Percentiles rank a stretch among this genome's conserved stretches.
Conservation (phyloP, 768 basidiomycete species). For the Tylopilus subfusipes region DNA sequence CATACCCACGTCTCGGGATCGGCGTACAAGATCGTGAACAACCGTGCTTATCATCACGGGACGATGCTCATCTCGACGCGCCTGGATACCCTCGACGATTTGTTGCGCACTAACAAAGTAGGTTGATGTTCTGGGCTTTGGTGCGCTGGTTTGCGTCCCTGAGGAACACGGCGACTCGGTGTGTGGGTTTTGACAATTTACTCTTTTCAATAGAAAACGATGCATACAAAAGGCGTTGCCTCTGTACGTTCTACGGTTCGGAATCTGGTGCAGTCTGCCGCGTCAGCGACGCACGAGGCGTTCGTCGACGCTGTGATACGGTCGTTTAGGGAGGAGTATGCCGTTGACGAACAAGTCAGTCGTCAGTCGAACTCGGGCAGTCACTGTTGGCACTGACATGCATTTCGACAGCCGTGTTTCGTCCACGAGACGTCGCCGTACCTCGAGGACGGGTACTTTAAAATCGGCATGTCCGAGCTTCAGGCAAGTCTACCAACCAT, state of each 20-base stretch:
- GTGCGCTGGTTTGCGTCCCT: not conserved
- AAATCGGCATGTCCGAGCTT: conserved; percentile 68
- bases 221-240: conserved; percentile 81
- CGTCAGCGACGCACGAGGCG: conserved; percentile 54
- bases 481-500: conserved; percentile 41
- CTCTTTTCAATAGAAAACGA: conserved; percentile 54
- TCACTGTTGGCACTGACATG: not conserved
- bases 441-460: conserved; percentile 55
- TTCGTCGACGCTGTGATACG: conserved; percentile 68
- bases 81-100: conserved; percentile 65
- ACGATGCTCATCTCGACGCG: conserved; percentile 94
- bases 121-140: conserved; percentile 9
- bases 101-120: conserved; percentile 68
- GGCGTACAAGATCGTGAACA: conserved; percentile 91
- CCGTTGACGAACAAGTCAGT: conserved; percentile 29
- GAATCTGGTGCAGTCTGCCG: conserved; percentile 62
- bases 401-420: conserved; percentile 33
- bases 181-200: not conserved
- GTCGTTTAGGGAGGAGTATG: conserved; percentile 65
- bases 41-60: conserved; percentile 94
- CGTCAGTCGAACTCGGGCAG: not conserved
- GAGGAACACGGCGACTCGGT: not conserved
- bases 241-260: conserved; percentile 92
- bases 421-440: conserved; percentile 47
- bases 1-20: conserved; percentile 84